These are phyloP conservation scores for Claviceps capensis DNA, from an alignment of 2,329 filamentous ascomycete genomes.

Conservation along the genomic window DNA sequence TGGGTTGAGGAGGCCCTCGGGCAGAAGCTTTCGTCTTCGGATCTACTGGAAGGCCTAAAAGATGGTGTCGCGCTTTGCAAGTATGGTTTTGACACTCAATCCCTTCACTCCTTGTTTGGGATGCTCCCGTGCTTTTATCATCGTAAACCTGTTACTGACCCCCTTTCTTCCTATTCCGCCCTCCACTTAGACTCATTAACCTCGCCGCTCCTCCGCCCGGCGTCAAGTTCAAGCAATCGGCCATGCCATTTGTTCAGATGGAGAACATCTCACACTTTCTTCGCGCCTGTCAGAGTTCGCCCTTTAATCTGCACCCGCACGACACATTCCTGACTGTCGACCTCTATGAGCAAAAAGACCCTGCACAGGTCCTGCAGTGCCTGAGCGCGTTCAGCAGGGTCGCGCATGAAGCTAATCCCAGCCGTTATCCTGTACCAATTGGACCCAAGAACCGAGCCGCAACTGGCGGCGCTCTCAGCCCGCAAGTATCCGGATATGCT, in stretches of 20 bases:
- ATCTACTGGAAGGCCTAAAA: slow-evolving; percentile 75
- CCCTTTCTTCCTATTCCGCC: background rate
- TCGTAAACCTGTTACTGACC: background rate
- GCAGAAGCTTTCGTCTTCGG: slow-evolving; percentile 54
- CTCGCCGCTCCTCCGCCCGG: slow-evolving; percentile 61
- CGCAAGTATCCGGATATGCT: slow-evolving; percentile 45
- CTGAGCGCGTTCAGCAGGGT: slow-evolving; percentile 81
- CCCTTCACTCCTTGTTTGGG: no score
- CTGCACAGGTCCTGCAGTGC: slow-evolving; percentile 89
- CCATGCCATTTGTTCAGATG: slow-evolving; percentile 99
- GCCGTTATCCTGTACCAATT: slow-evolving; percentile 60
- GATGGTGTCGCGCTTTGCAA: slow-evolving; percentile 90
- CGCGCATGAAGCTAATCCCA: slow-evolving; percentile 61
- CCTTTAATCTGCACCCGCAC: slow-evolving; percentile 79
- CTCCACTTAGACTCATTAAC: slow-evolving; percentile 58
- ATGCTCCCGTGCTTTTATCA: background rate
- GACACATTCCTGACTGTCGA: slow-evolving; percentile 96
- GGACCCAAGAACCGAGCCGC: slow-evolving; percentile 50
- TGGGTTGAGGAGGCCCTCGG: slow-evolving; percentile 81
- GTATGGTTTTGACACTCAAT: slow-evolving; percentile 33
- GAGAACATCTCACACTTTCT: slow-evolving; percentile 98
- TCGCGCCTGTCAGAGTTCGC: slow-evolving; percentile 69
- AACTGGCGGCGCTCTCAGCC: slow-evolving; percentile 39
- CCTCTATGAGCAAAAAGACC: slow-evolving; percentile 89
- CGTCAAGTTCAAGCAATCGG: slow-evolving; percentile 78